Conservation (phyloP, 164 flowering plant species). For the Liquidambar formosana region DNA sequence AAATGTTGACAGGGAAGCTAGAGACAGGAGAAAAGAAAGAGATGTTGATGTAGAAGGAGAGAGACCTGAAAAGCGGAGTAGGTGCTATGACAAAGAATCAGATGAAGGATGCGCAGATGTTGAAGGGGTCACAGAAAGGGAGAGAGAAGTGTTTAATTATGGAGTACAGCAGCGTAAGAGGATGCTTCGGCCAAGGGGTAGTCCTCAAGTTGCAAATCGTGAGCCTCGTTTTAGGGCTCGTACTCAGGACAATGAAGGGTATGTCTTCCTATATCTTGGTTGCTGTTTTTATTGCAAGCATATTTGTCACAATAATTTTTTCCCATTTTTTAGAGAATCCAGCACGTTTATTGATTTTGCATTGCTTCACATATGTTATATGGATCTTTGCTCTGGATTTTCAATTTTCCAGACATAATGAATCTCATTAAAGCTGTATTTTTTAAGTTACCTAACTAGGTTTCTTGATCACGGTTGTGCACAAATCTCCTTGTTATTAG, state of each 20-base stretch:
- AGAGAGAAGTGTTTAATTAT: conserved; percentile 63
- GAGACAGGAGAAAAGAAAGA: conserved; percentile 67
- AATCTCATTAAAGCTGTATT: background rate
- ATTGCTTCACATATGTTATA: background rate
- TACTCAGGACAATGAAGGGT: conserved; percentile 79
- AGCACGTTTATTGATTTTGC: background rate
- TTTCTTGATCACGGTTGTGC: no score
- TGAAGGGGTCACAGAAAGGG: conserved; percentile 68
- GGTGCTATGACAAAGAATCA: conserved; percentile 62
- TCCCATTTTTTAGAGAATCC: background rate
- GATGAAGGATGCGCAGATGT: conserved; percentile 75
- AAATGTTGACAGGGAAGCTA: conserved; percentile 59
- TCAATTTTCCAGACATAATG: background rate
- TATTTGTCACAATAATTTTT: background rate
- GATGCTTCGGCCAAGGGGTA: conserved; percentile 84
- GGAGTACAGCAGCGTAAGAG: conserved; percentile 88
- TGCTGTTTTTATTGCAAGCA: conserved; percentile 3
- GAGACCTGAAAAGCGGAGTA: conserved; percentile 61
- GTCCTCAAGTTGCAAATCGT: conserved; percentile 67
- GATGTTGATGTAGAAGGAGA: conserved; percentile 72
- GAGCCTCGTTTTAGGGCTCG: conserved; percentile 67
- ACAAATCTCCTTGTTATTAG: no score
- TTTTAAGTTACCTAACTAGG: background rate
- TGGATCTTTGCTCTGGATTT: background rate
- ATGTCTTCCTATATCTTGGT: conserved; percentile 11